Conservation (phyloP, 352 stramenopile species). For the Phytophthora chlamydospora region DNA sequence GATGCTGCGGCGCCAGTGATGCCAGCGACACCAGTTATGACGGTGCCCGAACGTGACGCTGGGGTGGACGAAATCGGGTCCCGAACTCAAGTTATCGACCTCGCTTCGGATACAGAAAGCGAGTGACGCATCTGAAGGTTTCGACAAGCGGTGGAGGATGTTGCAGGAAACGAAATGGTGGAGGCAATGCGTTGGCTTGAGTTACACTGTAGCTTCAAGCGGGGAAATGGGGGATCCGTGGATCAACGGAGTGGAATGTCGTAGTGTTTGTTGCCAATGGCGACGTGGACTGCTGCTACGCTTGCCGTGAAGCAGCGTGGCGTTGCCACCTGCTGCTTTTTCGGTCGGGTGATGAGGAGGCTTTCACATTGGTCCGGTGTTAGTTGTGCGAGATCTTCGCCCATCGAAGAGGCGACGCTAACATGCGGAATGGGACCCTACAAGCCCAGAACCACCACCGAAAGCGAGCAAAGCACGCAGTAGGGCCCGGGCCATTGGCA, state of each 20-base stretch:
- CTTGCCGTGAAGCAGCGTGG: slow-evolving; percentile 27
- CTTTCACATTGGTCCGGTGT: slow-evolving; percentile 44
- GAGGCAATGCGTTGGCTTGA: slow-evolving; percentile 6
- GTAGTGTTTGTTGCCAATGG: slow-evolving; percentile 89
- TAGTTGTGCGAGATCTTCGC: slow-evolving; percentile 51
- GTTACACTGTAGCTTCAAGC: slow-evolving; percentile 4
- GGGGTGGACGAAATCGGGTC: slow-evolving; percentile 16
- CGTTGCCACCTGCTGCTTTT: slow-evolving; percentile 24
- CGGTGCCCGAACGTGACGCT: slow-evolving; percentile 17
- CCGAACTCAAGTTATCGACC: slow-evolving; percentile 46
- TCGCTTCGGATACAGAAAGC: slow-evolving; percentile 59
- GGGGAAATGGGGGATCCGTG: slow-evolving; percentile 2
- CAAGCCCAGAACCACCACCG: slow-evolving; percentile 9
- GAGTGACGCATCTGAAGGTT: slow-evolving; percentile 28
- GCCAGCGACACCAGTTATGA: slow-evolving; percentile 12
- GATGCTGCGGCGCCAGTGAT: not conserved
- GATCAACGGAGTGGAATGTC: slow-evolving; percentile 59
- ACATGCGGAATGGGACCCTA: slow-evolving; percentile 84
- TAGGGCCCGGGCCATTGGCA: slow-evolving; percentile 40
- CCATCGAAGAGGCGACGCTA: slow-evolving; percentile 75
- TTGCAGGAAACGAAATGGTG: not conserved
- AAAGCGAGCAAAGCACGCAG: slow-evolving; percentile 8
- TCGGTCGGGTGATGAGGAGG: slow-evolving; percentile 19
- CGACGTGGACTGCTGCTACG: slow-evolving; percentile 55
- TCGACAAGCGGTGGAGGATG: slow-evolving; percentile 2